Evolutionary conservation across 176 grass and related monocot genomes (phyloP).

Genomic region (Urochloa ruziziensis): DNA sequence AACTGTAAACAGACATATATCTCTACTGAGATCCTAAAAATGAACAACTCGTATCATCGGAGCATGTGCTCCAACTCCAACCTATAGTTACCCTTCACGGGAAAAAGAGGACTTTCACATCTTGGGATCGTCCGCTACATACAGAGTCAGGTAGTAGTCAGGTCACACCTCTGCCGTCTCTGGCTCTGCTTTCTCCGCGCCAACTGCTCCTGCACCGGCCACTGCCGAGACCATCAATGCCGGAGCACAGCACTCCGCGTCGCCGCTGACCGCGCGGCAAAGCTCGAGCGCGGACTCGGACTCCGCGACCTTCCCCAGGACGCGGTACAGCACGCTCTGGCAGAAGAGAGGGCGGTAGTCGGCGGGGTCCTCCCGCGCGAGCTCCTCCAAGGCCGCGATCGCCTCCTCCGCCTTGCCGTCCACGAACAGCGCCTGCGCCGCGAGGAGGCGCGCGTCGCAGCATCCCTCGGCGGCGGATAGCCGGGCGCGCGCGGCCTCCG

Average conservation of each 20-base stretch:
- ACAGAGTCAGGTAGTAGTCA: not conserved
- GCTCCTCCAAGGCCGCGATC: constrained; percentile 56
- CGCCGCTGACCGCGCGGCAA: constrained; percentile 37
- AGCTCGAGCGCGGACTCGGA: constrained; percentile 38
- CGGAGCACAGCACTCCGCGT: constrained; percentile 25
- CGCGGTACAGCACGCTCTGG: constrained; percentile 54
- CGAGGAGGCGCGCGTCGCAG: constrained; percentile 49
- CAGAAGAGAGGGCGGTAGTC: constrained; percentile 76
- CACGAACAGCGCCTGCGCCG: constrained; percentile 62
- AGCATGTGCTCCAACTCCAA: too few species aligned
- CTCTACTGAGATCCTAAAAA: too few species aligned
- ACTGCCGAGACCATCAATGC: constrained; percentile 26
- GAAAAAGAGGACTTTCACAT: too few species aligned
- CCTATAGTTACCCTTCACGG: too few species aligned
- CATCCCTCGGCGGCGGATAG: constrained; percentile 39
- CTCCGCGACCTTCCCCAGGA: constrained; percentile 41
- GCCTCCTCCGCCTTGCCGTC: constrained; percentile 65
- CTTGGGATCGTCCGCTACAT: too few species aligned
- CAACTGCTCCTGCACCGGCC: not conserved
- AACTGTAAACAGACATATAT: too few species aligned
- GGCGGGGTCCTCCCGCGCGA: constrained; percentile 52
- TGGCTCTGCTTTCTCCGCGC: not conserved
- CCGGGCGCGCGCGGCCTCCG: constrained; percentile 27
- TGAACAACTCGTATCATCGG: too few species aligned
- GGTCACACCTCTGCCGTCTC: constrained; percentile 10